Evolutionary conservation across 2,329 filamentous ascomycete species (phyloP), one percentile per base, ranked within the genome.

Genomic region (Monilinia laxa): DNA sequence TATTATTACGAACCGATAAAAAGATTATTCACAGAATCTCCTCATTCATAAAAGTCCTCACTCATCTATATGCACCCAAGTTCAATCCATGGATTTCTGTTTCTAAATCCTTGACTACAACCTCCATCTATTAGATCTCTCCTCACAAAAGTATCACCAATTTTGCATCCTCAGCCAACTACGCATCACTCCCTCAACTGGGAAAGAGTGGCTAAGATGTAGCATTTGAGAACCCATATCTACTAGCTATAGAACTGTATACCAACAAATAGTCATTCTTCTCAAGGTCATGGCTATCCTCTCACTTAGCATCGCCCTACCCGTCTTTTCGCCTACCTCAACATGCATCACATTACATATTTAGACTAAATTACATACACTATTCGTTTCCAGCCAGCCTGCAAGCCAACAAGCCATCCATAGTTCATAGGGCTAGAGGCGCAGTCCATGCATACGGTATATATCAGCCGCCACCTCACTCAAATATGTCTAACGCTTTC

Each of bases 361-460:
- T 7, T 9, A 23, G 9, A 42, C n/a, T 28, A 42, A 11, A 10
- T 4, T 28, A 23, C 18, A 58, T 47, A 10, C 2, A 9, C 16
- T 11, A 57, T 4, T 23, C 55, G 16, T 14, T 20, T n/a, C 38
- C 16, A 57, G 38, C 55, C 38, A 5, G 35, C n/a, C 54, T 23
- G 6, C n/a, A 56, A 40, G n/a, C 54, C 7, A 18, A n/a, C 55
- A 42, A 42, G 23, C 16, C 40, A 25, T 14, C 11, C 49, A n/a
- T 25, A 52, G 5, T 45, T 9, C 55, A 58, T 47, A 58, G 23
- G 40, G 40, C 55, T 57, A 57, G 35, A 10, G 35, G 54, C 35
- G n/a, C 38, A 57, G 38, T 57, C 56, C 40, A 45, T n/a, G 56
- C 40, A 58, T 40, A 31, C 25, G 23, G 16, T 25, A 58, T 20